Percentiles rank a stretch among this genome's conserved stretches.
Evolutionary conservation across 1,139 yeast species (phyloP).

Genomic region (Arxiozyma slooffiae): DNA sequence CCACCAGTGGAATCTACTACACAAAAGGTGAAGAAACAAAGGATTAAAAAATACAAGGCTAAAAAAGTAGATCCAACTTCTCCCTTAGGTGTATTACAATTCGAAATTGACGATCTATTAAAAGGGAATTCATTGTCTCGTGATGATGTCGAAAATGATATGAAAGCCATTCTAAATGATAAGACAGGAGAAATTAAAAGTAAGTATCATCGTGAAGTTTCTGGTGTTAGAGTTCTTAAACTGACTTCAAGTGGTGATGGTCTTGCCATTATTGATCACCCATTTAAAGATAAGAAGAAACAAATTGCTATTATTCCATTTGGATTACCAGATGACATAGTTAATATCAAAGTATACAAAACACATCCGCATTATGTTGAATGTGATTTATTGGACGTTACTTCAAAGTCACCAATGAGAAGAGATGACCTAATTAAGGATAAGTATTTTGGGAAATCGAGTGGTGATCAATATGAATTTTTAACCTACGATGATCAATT

Average conservation of each 20-base stretch:
- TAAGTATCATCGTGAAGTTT: slow-evolving; percentile 48
- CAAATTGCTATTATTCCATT: slow-evolving; percentile 66
- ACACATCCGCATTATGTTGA: slow-evolving; percentile 71
- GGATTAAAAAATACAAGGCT: slow-evolving; percentile 43
- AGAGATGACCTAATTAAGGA: slow-evolving; percentile 53
- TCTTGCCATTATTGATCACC: slow-evolving; percentile 51
- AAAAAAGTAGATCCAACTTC: slow-evolving; percentile 66
- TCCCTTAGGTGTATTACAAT: slow-evolving; percentile 68
- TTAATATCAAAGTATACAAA: slow-evolving; percentile 59
- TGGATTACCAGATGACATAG: slow-evolving; percentile 78
- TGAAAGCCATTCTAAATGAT: slow-evolving; percentile 55
- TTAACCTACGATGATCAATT: slow-evolving; percentile 65
- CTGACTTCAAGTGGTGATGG: slow-evolving; percentile 79
- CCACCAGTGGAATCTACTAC: neutral
- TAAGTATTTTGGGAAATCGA: slow-evolving; percentile 69
- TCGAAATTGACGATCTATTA: slow-evolving; percentile 60
- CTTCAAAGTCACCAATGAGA: slow-evolving; percentile 38
- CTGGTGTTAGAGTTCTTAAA: slow-evolving; percentile 46
- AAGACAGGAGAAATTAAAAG: slow-evolving; percentile 33
- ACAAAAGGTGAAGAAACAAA: slow-evolving; percentile 26
- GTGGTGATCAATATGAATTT: slow-evolving; percentile 90
- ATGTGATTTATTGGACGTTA: slow-evolving; percentile 56
- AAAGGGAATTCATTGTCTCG: slow-evolving; percentile 36
- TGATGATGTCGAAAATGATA: slow-evolving; percentile 50
- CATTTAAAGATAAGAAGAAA: slow-evolving; percentile 36